These are phyloP conservation scores for Trebouxia gelatinosa DNA, from an alignment of 163 green algal genomes.

Conservation along the genomic window DNA sequence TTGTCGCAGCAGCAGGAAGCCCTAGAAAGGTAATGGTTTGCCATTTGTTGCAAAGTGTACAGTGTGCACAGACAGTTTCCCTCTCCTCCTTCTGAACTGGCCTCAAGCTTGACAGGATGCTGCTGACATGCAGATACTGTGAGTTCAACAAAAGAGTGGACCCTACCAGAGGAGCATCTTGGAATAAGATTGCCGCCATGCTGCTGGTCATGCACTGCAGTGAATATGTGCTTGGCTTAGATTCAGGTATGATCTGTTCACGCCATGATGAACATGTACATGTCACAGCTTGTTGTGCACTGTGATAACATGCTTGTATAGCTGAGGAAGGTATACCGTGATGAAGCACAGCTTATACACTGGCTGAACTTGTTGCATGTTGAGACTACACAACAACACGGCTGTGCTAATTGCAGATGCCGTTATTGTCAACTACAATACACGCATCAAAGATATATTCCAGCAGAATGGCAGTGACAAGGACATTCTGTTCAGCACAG, in stretches of 20 bases:
- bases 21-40: not conserved
- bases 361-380: too few species aligned
- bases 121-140: conserved; percentile 5
- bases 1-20: not conserved
- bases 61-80: not conserved
- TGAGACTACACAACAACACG: too few species aligned
- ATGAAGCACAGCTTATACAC: too few species aligned
- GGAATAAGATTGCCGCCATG: conserved; percentile 11
- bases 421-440: conserved; percentile 15
- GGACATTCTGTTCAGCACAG: conserved; percentile 18
- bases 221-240: conserved; percentile 16
- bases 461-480: conserved; percentile 11
- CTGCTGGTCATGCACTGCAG: conserved; percentile 17
- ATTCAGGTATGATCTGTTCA: conserved; percentile 10
- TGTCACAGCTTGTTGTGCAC: too few species aligned
- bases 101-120: too few species aligned
- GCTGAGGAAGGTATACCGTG: too few species aligned
- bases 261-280: too few species aligned
- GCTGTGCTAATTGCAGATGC: conserved; percentile 1
- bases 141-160: conserved; percentile 5
- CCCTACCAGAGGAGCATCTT: conserved; percentile 4
- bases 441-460: not conserved
- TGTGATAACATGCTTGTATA: too few species aligned
- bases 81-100: too few species aligned
- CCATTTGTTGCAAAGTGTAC: not conserved